Evolutionary conservation across 768 basidiomycete genomes (phyloP), one percentile per base, ranked within the genome.

Genomic region (Podaxis mareebaensis): DNA sequence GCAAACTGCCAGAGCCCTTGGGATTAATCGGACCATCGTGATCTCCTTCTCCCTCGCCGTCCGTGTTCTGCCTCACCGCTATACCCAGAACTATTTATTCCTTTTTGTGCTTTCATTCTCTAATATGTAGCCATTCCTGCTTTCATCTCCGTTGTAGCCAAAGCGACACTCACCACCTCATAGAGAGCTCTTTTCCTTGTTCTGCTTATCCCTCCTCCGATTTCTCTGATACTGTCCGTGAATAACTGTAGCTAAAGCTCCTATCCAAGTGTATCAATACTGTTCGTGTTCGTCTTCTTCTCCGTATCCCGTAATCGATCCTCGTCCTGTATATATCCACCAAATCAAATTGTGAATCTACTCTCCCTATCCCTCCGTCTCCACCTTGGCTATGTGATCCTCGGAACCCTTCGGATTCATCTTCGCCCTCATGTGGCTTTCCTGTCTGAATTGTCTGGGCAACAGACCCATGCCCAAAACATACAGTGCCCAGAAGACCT

Each of bases 401-500:
- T 64, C 61, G 20, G 68, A 68, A 1, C n/a, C 65, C 65, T 38
- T 61, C 22, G 26, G 10, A 11, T 61, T 40, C 52, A 61, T 28
- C 13, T 60, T 63, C 54, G 65, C 53, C n/a, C 72, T 69, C 8
- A 52, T 39, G 53, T 64, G 63, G 49, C 58, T 67, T 70, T 84
- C 83, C 66, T 81, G 79, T 51, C 66, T 69, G 58, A 74, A 76
- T 69, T 85, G 83, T 28, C 75, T 76, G n/a, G 82, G 82, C 39
- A 85, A 67, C 8, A 83, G 67, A 1, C 71, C 72, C 67, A 83
- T 64, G 3, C 82, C 83, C 20, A 74, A 60, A 53, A 70, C 69
- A 65, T 82, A 85, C 6, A 83, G 69, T 2, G 73, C 75, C 78
- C 82, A 83, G 67, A 84, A 82, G 17, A 82, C 66, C 83, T 84